Evolutionary conservation across 2,329 filamentous ascomycete genomes (phyloP), one percentile per base, ranked within the genome.

Genomic region (Dothiorella sarmentorum): DNA sequence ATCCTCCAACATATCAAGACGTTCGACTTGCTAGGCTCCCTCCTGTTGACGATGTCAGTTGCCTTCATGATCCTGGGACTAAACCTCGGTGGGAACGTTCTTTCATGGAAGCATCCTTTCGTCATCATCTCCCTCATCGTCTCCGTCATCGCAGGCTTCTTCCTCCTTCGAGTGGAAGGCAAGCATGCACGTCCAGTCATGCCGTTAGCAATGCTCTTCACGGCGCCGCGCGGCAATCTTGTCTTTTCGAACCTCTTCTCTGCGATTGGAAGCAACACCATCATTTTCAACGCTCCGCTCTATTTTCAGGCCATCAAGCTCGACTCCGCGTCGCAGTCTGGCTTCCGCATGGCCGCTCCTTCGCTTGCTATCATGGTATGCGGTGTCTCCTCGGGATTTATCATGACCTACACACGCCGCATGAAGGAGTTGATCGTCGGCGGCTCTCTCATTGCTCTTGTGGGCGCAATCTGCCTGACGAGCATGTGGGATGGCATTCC

Each of bases 241-340:
- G 76, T 81, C 43, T 79, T 80, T 63, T 76, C 76, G 59, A 82
- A 80, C 62, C 81, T 81, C 65, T 80, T 82, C 61, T 76, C 76
- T 0, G 68, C 74, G 5, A 70, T 82, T 15, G 76, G 78, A 1
- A 71, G 80, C 60, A 79, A 81, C 61, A 79, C 78, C 2, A 83
- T 88, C 63, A 75, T 89, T 15, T 89, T 90, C 73, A 86, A 87
- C 66, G 84, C 84, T 5, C 89, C 89, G 0, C 76, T 92, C 7
- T 92, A 87, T 75, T 91, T 76, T 60, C 74, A 76, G 63, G 74
- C 74, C 26, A 73, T 75, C 29, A 73, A 74, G 45, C 69, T 75
- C 18, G 85, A 86, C 60, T 82, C 80, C 5, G 85, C 89, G 15
- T 90, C 88, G 0, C 76, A 80, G 22, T 90, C 88, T 0, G 89